These are phyloP conservation scores for Punica granatum DNA, from an alignment of 345 rosid genomes.

Conservation along the genomic window DNA sequence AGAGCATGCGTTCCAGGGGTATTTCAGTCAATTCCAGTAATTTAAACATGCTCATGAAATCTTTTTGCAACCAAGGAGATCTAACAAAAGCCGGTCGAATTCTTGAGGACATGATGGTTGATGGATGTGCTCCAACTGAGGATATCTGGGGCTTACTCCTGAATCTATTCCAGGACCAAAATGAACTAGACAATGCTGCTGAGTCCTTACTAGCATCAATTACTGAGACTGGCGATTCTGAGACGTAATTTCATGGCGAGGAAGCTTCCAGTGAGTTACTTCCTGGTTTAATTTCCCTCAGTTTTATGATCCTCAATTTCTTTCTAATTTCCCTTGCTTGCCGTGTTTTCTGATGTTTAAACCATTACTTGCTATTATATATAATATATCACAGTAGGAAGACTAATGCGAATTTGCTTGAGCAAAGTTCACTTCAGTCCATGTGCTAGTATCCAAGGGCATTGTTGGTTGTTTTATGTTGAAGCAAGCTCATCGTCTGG, in stretches of 20 bases:
- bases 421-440: no score
- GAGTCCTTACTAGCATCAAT: conserved; percentile 4
- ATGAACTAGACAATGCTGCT: background rate
- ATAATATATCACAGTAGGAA: no score
- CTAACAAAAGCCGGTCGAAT: conserved; percentile 47
- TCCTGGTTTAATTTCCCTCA: no score
- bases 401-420: no score
- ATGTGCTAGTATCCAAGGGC: no score
- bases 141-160: conserved; percentile 47
- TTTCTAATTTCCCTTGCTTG: background rate
- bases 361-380: background rate
- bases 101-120: conserved; percentile 57
- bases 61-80: conserved; percentile 52
- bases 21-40: conserved; percentile 46
- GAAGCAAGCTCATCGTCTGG: no score
- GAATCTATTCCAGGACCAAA: conserved; percentile 34
- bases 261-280: conserved; percentile 8
- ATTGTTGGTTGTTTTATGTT: no score
- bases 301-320: background rate
- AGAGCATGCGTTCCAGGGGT: conserved; percentile 61
- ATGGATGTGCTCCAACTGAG: conserved; percentile 55
- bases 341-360: background rate
- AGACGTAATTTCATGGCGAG: background rate
- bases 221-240: background rate
- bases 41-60: conserved; percentile 34